These are phyloP conservation scores for Butyriboletus loyo DNA, from an alignment of 768 basidiomycete genomes.

Conservation along the genomic window DNA sequence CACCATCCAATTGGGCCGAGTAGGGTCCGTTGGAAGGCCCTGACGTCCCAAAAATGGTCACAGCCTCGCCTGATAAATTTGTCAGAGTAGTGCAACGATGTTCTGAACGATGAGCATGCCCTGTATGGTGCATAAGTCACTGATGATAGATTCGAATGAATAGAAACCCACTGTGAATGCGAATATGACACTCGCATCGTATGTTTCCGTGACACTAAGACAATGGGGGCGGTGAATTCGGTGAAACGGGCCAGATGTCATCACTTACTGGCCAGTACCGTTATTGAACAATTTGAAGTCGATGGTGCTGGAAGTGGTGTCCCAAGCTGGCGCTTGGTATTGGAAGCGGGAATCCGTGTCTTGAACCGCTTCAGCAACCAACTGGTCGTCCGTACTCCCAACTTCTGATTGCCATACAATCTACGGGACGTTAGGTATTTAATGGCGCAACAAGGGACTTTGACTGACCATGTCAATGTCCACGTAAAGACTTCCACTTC, in stretches of 20 bases:
- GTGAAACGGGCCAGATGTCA: neutral
- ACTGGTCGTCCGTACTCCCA: constrained; percentile 11
- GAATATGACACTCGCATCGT: constrained; percentile 35
- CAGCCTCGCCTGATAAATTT: constrained; percentile 35
- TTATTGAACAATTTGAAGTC: constrained; percentile 40
- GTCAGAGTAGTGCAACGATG: neutral
- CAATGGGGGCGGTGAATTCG: neutral
- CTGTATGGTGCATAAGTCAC: constrained; percentile 13
- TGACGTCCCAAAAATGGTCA: constrained; percentile 45
- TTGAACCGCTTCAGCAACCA: constrained; percentile 23
- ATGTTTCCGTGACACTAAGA: constrained; percentile 34
- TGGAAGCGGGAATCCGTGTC: constrained; percentile 40
- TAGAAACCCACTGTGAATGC: constrained; percentile 38
- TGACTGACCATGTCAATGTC: constrained; percentile 45
- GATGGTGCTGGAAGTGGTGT: constrained; percentile 24
- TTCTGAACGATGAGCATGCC: constrained; percentile 11
- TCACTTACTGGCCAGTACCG: constrained; percentile 41
- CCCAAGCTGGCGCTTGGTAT: constrained; percentile 40
- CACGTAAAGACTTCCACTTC: constrained; percentile 32
- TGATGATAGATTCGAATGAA: neutral
- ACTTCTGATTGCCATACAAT: constrained; percentile 31
- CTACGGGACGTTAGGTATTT: constrained; percentile 6
- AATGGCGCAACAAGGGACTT: neutral
- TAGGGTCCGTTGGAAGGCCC: constrained; percentile 37
- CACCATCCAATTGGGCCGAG: constrained; percentile 36